These are phyloP conservation scores for Leucogyrophana mollusca DNA, from an alignment of 768 basidiomycete genomes.

Conservation along the genomic window DNA sequence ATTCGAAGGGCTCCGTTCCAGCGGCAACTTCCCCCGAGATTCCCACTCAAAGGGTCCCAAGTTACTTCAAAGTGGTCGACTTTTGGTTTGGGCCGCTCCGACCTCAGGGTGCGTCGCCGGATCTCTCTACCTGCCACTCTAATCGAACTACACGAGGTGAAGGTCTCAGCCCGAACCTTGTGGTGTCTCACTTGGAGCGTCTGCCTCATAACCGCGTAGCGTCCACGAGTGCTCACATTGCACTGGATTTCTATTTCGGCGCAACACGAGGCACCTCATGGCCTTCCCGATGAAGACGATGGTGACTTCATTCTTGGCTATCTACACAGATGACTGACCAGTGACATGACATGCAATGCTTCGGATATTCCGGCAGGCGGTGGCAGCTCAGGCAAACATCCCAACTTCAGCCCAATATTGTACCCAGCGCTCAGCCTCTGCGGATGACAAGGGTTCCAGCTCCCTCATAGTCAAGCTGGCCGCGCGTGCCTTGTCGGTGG, in stretches of 20 bases:
- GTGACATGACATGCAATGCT: background rate
- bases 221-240: no score
- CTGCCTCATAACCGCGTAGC: no score
- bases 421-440: constrained; percentile 33
- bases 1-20: no score
- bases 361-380: background rate
- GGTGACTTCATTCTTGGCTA: constrained; percentile 2
- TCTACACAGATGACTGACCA: background rate
- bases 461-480: constrained; percentile 34
- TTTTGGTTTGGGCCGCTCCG: no score
- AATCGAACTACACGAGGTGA: no score
- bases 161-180: no score
- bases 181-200: no score
- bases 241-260: background rate
- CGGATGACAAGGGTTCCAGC: constrained; percentile 21
- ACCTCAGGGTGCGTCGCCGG: no score
- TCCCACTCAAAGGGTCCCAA: no score
- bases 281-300: background rate
- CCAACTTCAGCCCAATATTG: constrained; percentile 35
- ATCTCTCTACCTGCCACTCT: no score
- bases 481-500: constrained; percentile 24
- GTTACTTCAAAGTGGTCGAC: no score
- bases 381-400: constrained; percentile 15
- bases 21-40: no score
- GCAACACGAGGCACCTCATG: constrained; percentile 10